phyloP scores from a whole-genome alignment of 1,284 basidiomycete genomes.

The Salmacisia buchloeana region DNA sequence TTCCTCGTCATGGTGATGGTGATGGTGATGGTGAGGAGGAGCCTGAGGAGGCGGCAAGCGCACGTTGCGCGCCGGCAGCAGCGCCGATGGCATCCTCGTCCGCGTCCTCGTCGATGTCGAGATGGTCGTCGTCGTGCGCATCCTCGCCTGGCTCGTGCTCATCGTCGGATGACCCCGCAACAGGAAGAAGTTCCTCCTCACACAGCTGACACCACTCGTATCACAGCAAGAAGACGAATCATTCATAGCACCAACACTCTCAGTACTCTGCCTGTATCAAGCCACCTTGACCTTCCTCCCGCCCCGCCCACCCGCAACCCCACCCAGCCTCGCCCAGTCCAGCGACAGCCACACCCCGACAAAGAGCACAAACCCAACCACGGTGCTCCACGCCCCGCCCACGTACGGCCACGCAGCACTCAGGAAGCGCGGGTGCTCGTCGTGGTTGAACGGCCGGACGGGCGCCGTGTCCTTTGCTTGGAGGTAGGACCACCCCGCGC shows the following conservation, averaged over 20 bases:
- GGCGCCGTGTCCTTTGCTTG: constrained; percentile 68
- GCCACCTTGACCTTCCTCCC: constrained; percentile 6
- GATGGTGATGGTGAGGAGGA: background rate
- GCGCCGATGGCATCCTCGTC: constrained; percentile 4
- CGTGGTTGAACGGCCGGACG: constrained; percentile 86
- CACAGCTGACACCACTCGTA: no score
- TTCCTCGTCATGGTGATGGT: constrained; percentile 4
- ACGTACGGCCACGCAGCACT: constrained; percentile 94
- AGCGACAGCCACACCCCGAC: constrained; percentile 63
- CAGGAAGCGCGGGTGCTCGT: constrained; percentile 89
- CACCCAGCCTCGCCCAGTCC: background rate
- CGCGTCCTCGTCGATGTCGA: background rate
- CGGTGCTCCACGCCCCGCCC: constrained; percentile 77
- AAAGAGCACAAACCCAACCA: constrained; percentile 75
- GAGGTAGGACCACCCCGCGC: constrained; percentile 74
- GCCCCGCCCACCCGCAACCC: background rate
- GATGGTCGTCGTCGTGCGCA: background rate
- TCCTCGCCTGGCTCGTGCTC: background rate
- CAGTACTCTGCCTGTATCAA: background rate
- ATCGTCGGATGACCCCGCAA: background rate
- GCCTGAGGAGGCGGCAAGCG: background rate
- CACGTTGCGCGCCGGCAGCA: background rate
- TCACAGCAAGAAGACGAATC: no score
- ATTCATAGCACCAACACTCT: constrained; percentile 1
- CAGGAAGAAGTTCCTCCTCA: background rate